Evolutionary conservation across 176 grass and related monocot genomes (phyloP).

Genomic region (Zizania latifolia): DNA sequence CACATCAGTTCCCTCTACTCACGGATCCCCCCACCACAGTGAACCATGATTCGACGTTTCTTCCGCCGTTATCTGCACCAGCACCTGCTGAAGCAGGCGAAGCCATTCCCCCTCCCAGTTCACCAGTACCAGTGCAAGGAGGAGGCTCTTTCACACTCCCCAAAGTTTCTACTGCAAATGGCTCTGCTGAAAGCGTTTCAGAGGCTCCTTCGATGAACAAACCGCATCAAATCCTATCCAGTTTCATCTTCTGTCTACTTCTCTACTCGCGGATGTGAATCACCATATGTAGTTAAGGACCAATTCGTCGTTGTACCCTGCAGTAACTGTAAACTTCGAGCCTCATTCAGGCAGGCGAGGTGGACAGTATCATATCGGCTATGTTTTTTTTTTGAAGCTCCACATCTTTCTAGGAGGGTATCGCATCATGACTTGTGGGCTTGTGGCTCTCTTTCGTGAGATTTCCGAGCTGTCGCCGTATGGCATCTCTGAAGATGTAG

Average conservation of each 20-base stretch:
- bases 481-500: not conserved
- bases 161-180: constrained; percentile 38
- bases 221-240: constrained; percentile 5
- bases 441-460: not conserved
- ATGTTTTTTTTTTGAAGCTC: constrained; percentile 43
- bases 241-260: constrained; percentile 30
- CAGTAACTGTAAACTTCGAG: constrained; percentile 12
- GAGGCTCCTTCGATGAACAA: constrained; percentile 6
- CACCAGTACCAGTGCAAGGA: constrained; percentile 46
- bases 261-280: constrained; percentile 24
- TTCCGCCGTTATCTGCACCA: constrained; percentile 65
- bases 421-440: constrained; percentile 7
- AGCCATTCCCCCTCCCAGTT: constrained; percentile 41
- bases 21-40: constrained; percentile 50
- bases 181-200: constrained; percentile 59
- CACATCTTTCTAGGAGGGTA: constrained; percentile 7
- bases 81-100: constrained; percentile 58
- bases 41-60: constrained; percentile 39
- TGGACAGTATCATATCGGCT: constrained; percentile 18
- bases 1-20: constrained; percentile 54
- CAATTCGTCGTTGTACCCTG: not conserved
- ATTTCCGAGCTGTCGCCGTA: not conserved
- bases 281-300: not conserved
- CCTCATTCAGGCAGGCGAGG: constrained; percentile 9
- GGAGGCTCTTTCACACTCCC: constrained; percentile 45